Base-by-base conservation (phyloP, 202 grass and related monocot genomes). In the Bolboschoenoplectus hybrid region DNA sequence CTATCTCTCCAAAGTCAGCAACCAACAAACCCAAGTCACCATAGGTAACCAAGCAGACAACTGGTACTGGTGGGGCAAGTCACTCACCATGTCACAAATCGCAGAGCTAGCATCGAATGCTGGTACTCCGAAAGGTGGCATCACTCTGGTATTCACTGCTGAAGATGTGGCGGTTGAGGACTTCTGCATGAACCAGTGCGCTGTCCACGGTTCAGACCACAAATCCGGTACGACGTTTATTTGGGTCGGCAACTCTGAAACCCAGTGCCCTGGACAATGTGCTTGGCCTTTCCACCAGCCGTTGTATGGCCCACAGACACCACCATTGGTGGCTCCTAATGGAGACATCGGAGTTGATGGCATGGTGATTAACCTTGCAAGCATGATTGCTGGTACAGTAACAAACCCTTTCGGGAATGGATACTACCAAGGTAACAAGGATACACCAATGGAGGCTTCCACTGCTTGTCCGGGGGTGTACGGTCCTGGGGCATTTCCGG, bases 321-420 rank as follows among this genome's bases (percentile, higher is more conserved):
- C 89, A 43, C 74, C 81, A 32, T 43, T 90, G 50, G 17, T 66
- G n/a, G 8, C 85, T 10, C 89, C 89, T 4, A 90, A 90, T 52
- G 85, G 85, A 9, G 82, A 90, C 50, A 85, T 81, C 14, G 85
- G 75, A 62, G 9, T 82, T 3, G 89, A 90, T 32, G 85, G 81
- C 55, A 85, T 87, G 89, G 63, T 87, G 80, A 74, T 87, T 66
- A 90, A 90, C 81, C 81, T 87, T n/a, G 89, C 89, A 2, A 85
- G 81, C 85, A 80, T 90, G 85, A 70, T 90, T 41, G 89, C 85
- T 2, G 85, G 89, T 17, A 17, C 74, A 0, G 74, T 45, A 6
- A 82, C 85, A 2, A 90, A 90, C 50, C 85, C 85, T 7, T 87
- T 47, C 2, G 89, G 85, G 1, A 78, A 85, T 6, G 89, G 89